phyloP scores from a whole-genome alignment of 176 grass and related monocot species.

The Musa schizocarpa region DNA sequence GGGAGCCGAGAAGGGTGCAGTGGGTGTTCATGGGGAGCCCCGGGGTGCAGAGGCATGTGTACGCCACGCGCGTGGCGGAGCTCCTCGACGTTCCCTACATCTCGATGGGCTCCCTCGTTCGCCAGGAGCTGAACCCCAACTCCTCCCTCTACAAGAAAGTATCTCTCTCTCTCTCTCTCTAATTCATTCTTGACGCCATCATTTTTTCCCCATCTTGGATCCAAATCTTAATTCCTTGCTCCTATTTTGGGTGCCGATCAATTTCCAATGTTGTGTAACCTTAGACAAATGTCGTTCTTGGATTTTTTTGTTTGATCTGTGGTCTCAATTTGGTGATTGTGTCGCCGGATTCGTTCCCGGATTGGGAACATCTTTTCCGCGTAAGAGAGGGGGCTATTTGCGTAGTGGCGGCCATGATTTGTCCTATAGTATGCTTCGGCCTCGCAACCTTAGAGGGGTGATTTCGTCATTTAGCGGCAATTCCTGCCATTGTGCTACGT shows the following conservation, averaged over 20 bases:
- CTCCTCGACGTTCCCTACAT: conserved; percentile 85
- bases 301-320: background rate
- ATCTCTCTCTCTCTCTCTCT: background rate
- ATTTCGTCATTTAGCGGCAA: background rate
- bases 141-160: conserved; percentile 79
- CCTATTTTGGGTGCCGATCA: background rate
- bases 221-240: background rate
- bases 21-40: conserved; percentile 94
- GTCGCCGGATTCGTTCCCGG: no score
- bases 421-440: background rate
- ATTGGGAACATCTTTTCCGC: no score
- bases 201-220: background rate
- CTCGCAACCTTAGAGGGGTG: background rate
- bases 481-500: background rate
- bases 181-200: background rate
- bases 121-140: conserved; percentile 55
- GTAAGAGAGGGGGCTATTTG: no score
- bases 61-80: conserved; percentile 74
- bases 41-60: conserved; percentile 68
- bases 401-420: background rate
- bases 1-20: conserved; percentile 37
- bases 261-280: background rate
- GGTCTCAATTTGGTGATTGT: no score
- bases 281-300: background rate
- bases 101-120: conserved; percentile 78